A percentile compares a stretch with the other conserved stretches of the same genome.
Evolutionary conservation across 495 filamentous ascomycete species (phyloP).

Genomic region (Penicillium paradoxum): DNA sequence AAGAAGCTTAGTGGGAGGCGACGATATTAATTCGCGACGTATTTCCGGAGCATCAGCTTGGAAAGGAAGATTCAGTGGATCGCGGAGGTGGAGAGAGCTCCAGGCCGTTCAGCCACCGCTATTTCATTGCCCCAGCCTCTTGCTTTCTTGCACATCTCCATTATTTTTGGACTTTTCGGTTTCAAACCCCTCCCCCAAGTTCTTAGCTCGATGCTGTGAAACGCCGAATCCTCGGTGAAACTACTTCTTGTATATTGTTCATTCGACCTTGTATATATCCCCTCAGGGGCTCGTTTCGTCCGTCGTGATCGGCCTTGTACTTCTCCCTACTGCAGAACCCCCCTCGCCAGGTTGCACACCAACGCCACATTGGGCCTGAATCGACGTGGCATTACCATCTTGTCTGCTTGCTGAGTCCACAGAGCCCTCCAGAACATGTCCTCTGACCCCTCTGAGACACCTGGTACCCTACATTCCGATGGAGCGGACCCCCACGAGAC

Average conservation of each 20-base stretch:
- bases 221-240: neutral
- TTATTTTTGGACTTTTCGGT: neutral
- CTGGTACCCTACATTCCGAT: conserved; percentile 28
- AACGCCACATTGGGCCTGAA: conserved; percentile 24
- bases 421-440: conserved; percentile 13
- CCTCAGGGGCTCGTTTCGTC: neutral
- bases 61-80: conserved; percentile 17
- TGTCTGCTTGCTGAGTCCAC: conserved; percentile 8
- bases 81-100: conserved; percentile 11
- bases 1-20: neutral
- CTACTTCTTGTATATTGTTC: neutral
- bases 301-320: neutral
- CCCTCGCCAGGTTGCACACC: conserved; percentile 16
- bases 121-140: conserved; percentile 28
- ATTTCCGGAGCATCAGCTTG: conserved; percentile 1
- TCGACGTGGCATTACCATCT: conserved; percentile 37
- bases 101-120: conserved; percentile 23
- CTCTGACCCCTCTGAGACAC: conserved; percentile 12
- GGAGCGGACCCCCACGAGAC: conserved; percentile 20
- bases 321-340: conserved; percentile 9
- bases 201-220: neutral
- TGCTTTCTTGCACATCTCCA: conserved; percentile 8
- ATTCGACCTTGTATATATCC: neutral
- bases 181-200: neutral
- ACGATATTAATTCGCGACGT: neutral